Base-by-base conservation (phyloP, 2,329 filamentous ascomycete genomes). In the Amesomyces nigricolor region DNA sequence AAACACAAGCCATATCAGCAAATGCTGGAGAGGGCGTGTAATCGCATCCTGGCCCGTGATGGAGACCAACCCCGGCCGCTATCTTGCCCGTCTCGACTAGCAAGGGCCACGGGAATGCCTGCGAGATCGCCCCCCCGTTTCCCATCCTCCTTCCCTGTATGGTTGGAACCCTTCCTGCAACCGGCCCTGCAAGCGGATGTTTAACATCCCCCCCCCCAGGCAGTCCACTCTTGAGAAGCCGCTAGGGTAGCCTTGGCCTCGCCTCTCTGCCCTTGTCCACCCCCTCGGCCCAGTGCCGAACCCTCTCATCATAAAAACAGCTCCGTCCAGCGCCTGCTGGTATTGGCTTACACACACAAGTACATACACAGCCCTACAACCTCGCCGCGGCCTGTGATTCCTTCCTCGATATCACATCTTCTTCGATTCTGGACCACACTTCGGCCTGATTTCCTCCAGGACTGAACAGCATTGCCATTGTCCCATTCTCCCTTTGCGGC, bases 131-230 rank as follows among this genome's bases (percentile, higher is more conserved):
- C 65, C 63, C 66, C 29, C 62, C 66, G 65, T 66, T 61, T 59
- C 65, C 67, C 65, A 66, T 69, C 71, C 74, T 76, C 74, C 75
- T 78, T 76, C 75, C 75, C 70, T 75, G 72, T 74, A 70, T 66
- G 74, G 74, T 70, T 70, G 70, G 71, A 71, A 73, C 69, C 71
- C 70, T 70, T 72, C 69, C 32, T 69, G 65, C 67, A 66, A 26
- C 64, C 66, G 67, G 64, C 62, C 57, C 64, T 67, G 64, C 64
- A 68, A 64, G 65, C 66, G 64, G 66, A 35, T 70, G 66, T 68
- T 63, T 61, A 63, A 62, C 60, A 60, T 57, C 56, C 47, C 62
- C 61, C 47, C 56, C 47, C 62, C 61, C 61, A 56, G 55, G 56
- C 55, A 58, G 42, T 53, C 56, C 59, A 58, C 61, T 52, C 60